A percentile compares a stretch with the other conserved stretches of the same genome.
phyloP scores from a whole-genome alignment of 768 basidiomycete genomes.

The Lentinus tigrinus region DNA sequence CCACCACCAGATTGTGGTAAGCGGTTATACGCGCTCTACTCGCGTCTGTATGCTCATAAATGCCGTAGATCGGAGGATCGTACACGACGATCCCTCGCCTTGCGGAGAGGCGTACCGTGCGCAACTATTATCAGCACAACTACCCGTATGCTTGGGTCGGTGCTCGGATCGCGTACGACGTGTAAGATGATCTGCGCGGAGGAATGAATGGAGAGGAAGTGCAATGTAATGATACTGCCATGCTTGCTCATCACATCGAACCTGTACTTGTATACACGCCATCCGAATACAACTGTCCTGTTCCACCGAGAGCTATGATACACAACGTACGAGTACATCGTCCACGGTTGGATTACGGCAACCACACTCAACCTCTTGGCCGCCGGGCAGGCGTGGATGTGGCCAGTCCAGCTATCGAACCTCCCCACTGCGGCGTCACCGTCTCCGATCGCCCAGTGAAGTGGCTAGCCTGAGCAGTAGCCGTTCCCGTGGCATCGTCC shows the following conservation, averaged over 20 bases:
- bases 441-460: slow-evolving; percentile 11
- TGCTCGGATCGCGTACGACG: slow-evolving; percentile 63
- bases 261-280: too few species aligned
- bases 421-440: slow-evolving; percentile 12
- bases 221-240: background rate
- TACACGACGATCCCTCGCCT: slow-evolving; percentile 84
- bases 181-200: too few species aligned
- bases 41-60: slow-evolving; percentile 7
- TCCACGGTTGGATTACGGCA: background rate
- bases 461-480: background rate
- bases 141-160: slow-evolving; percentile 91
- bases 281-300: too few species aligned
- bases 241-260: background rate
- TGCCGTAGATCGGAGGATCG: slow-evolving; percentile 79
- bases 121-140: slow-evolving; percentile 92
- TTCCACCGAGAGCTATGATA: background rate
- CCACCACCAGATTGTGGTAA: slow-evolving; percentile 81
- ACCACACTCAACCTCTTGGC: background rate
- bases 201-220: background rate
- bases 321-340: background rate
- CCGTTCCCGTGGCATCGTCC: background rate
- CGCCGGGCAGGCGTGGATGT: background rate
- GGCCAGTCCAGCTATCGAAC: background rate
- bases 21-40: slow-evolving; percentile 33
- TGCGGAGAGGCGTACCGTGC: slow-evolving; percentile 68